phyloP scores from a whole-genome alignment of 1,284 basidiomycete genomes.

The Cryptococcus sp. region DNA sequence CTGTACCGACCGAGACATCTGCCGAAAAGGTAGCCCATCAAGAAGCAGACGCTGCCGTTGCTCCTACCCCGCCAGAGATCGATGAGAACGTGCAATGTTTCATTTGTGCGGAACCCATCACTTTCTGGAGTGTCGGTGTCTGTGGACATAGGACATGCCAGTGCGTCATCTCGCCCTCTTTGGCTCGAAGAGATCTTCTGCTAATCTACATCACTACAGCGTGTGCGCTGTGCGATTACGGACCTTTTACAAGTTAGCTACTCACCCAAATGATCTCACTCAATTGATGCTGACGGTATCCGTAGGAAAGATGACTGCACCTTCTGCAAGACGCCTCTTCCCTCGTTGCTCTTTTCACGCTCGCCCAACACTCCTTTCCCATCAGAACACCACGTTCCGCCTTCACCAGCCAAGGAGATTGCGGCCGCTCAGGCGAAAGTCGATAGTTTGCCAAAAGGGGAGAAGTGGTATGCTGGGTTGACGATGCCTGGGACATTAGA shows the following conservation, averaged over 20 bases:
- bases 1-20: constrained; percentile 23
- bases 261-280: constrained; percentile 20
- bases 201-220: constrained; percentile 33
- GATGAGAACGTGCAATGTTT: constrained; percentile 69
- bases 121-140: constrained; percentile 81
- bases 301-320: constrained; percentile 76
- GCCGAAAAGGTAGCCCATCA: constrained; percentile 12
- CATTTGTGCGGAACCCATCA: constrained; percentile 94
- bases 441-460: constrained; percentile 42
- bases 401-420: constrained; percentile 49
- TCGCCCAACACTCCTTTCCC: constrained; percentile 67
- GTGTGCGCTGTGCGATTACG: constrained; percentile 88
- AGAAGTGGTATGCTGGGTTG: constrained; percentile 44
- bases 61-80: constrained; percentile 16
- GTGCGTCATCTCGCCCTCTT: constrained; percentile 31
- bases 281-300: constrained; percentile 9
- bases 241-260: constrained; percentile 77
- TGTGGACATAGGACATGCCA: constrained; percentile 73
- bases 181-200: not conserved
- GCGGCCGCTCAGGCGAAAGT: constrained; percentile 40
- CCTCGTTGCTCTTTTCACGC: constrained; percentile 76
- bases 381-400: constrained; percentile 61
- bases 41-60: constrained; percentile 1
- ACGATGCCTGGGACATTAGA: constrained; percentile 47
- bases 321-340: constrained; percentile 92